A percentile compares a stretch with the other conserved stretches of the same genome.
These are phyloP conservation scores for Cyathus striatus DNA, from an alignment of 768 basidiomycete genomes.

Conservation along the genomic window DNA sequence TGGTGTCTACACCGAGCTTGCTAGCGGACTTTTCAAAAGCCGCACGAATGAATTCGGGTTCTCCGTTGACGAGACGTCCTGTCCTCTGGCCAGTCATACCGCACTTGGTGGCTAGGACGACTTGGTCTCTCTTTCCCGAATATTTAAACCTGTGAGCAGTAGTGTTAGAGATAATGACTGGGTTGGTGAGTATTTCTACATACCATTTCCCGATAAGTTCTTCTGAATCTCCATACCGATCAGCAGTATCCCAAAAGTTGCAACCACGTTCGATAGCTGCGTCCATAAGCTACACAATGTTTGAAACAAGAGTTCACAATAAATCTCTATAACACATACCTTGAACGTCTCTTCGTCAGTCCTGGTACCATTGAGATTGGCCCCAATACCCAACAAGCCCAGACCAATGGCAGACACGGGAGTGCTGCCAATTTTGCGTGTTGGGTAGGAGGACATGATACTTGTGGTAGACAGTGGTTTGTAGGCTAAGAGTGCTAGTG, in stretches of 20 bases:
- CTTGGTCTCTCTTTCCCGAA: conserved; percentile 44
- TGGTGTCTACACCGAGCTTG: conserved; percentile 31
- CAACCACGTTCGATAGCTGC: conserved; percentile 34
- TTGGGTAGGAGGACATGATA: conserved; percentile 7
- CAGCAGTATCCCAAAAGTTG: conserved; percentile 45
- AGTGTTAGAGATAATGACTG: background rate
- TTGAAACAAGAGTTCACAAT: no score
- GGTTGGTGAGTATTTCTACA: background rate
- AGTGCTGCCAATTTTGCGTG: conserved; percentile 37
- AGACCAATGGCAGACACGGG: conserved; percentile 52
- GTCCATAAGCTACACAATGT: conserved; percentile 28
- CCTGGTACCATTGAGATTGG: conserved; percentile 35
- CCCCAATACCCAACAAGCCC: conserved; percentile 39
- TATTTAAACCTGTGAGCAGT: conserved; percentile 34
- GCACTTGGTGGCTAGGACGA: conserved; percentile 60
- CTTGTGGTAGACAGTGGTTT: background rate
- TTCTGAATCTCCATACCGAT: conserved; percentile 41
- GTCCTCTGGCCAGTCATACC: conserved; percentile 10
- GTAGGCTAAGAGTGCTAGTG: no score
- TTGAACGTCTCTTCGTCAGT: conserved; percentile 58
- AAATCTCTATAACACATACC: conserved; percentile 29
- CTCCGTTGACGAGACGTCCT: conserved; percentile 16
- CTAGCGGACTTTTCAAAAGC: conserved; percentile 33
- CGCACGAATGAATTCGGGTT: conserved; percentile 32
- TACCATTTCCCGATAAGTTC: conserved; percentile 41